These are phyloP conservation scores for Heracleum sosnowskyi DNA, from an alignment of 129 eudicot species.

Conservation along the genomic window DNA sequence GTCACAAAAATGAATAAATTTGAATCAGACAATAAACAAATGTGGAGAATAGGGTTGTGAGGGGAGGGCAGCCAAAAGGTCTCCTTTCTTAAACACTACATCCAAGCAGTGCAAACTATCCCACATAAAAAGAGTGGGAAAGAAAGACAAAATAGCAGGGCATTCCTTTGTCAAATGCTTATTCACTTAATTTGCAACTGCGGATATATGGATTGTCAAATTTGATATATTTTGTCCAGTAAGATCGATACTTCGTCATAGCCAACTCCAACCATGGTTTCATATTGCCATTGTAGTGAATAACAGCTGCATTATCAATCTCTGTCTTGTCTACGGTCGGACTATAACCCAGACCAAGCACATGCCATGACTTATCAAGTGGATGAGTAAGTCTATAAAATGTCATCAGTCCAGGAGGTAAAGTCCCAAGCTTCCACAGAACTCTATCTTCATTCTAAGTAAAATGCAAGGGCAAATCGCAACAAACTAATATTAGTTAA, in stretches of 20 bases:
- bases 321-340: slow-evolving; percentile 67
- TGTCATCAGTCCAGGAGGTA: slow-evolving; percentile 91
- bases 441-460: slow-evolving; percentile 77
- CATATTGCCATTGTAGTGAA: slow-evolving; percentile 94
- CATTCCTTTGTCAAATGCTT: not conserved
- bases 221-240: slow-evolving; percentile 83
- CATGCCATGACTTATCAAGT: slow-evolving; percentile 93
- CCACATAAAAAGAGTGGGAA: not conserved
- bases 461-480: slow-evolving; percentile 8
- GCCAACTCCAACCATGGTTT: slow-evolving; percentile 97
- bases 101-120: no score
- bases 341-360: slow-evolving; percentile 87
- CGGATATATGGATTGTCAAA: slow-evolving; percentile 73
- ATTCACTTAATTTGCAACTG: slow-evolving; percentile 62
- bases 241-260: slow-evolving; percentile 74
- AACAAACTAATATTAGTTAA: not conserved
- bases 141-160: not conserved
- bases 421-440: slow-evolving; percentile 90
- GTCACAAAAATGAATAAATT: slow-evolving; percentile 11
- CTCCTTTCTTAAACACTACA: not conserved
- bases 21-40: slow-evolving; percentile 24
- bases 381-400: slow-evolving; percentile 85
- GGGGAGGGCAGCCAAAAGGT: not conserved
- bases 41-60: not conserved
- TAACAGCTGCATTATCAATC: slow-evolving; percentile 83